Evolutionary conservation across 2,329 filamentous ascomycete genomes (phyloP), one percentile per base, ranked within the genome.

Genomic region (Monosporascus ibericus): DNA sequence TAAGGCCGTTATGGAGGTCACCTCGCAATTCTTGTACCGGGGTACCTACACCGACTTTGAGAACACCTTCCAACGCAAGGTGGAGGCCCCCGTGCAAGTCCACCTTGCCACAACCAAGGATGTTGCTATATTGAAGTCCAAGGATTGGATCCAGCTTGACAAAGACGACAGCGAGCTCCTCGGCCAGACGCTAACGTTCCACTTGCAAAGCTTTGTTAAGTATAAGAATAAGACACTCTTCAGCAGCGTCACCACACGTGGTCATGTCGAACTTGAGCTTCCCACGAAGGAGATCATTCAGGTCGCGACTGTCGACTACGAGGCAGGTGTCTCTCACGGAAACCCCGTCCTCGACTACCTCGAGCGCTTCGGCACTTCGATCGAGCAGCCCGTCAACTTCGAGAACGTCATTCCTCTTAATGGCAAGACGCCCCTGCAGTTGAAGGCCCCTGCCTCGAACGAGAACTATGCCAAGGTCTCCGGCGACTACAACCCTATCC

Each of bases 21-120:
- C 92, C 14, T 96, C 91, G 57, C 94, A 99, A 71, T 99, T 99
- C 81, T 72, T 99, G 65, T 99, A 99, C 79, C 87, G 95, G 48
- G 94, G 94, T 52, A 79, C 80, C 30, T 99, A 99, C 75, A 88
- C 82, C 52, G 95, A 99, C 71, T 99, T 84, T 63, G 88, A 96
- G 75, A 99, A 96, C 75, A 99, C 95, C 6, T 99, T 99, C 85
- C 92, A 97, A 75, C 88, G 94, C 68, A 97, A 96, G 81, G 83
- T 86, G 6, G 94, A 99, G 75, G 95, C 89, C 1, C 92, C 92
- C 1, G 94, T 97, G 79, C 89, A 99, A 73, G 78, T 99, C 27
- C 88, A 95, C 66, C 81, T 99, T 48, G 85, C 80, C 15, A 92
- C 90, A 3, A 86, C 82, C 67, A 95, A 94, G 75, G 95, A 99